Evolutionary conservation across 2,329 filamentous ascomycete genomes (phyloP).

Genomic region (Colletotrichum orchidophilum): DNA sequence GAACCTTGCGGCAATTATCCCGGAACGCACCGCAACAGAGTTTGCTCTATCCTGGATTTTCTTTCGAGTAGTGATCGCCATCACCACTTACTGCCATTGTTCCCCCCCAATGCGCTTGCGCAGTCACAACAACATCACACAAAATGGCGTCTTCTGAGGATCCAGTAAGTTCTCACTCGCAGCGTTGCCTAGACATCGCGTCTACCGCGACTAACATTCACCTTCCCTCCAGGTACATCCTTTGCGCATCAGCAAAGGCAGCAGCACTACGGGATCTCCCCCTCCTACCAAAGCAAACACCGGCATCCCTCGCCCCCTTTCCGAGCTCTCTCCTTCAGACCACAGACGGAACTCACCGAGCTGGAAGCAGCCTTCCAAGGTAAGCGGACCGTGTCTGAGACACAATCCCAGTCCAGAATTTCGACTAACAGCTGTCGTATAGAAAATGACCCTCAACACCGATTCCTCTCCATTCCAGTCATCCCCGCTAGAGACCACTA

Average conservation of each 20-base stretch:
- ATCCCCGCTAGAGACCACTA: constrained; percentile 74
- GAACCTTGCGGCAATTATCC: background rate
- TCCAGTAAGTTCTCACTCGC: constrained; percentile 24
- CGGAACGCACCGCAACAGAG: constrained; percentile 10
- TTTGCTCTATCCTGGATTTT: constrained; percentile 13
- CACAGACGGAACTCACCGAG: constrained; percentile 91
- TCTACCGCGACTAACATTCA: background rate
- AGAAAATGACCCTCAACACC: constrained; percentile 75
- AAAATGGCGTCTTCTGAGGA: constrained; percentile 34
- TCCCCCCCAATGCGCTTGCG: constrained; percentile 20
- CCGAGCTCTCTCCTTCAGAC: constrained; percentile 88
- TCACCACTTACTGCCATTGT: background rate
- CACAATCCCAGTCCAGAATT: constrained; percentile 9
- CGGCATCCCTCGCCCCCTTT: constrained; percentile 77
- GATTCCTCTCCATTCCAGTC: constrained; percentile 88
- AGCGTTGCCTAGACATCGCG: background rate
- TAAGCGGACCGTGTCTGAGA: constrained; percentile 51
- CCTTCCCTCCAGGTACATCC: constrained; percentile 70
- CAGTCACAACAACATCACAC: constrained; percentile 8
- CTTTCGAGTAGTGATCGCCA: constrained; percentile 11
- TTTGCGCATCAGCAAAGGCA: constrained; percentile 80
- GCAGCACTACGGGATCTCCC: constrained; percentile 58
- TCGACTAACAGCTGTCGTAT: constrained; percentile 42
- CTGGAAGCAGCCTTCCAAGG: constrained; percentile 84
- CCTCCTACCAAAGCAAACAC: constrained; percentile 72